Base-by-base conservation (phyloP, 2,329 filamentous ascomycete genomes). In the Colletotrichum chlorophyti region DNA sequence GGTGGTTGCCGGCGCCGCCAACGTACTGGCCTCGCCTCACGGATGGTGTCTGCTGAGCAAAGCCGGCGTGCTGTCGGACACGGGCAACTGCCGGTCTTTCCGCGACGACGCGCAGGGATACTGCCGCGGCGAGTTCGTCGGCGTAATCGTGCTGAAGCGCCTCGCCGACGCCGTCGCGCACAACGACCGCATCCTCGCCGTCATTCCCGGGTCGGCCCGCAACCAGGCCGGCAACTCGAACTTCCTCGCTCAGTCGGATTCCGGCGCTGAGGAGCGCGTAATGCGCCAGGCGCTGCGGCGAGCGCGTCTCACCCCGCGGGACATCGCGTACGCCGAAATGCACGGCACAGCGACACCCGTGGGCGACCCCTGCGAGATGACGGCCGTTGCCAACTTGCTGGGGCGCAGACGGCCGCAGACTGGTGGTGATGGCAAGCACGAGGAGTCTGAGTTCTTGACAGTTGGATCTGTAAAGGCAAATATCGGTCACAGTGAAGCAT, bases 251-350 rank as follows among this genome's bases (percentile, higher is more conserved):
- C 62, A 64, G 15, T 63, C 66, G 1, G 57, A 66, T 35, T 19
- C 53, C 1, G 27, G 15, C 1, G 64, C 66, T 1, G 63, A 67
- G 37, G 58, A 61, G 11, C 47, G 41, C 1, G 50, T 68, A 2
- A 86, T 85, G 69, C 80, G 81, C 64, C 79, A 79, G 51, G 76
- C 87, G 6, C 76, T 87, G 3, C 76, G 78, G 31, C 48, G 54
- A 1, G 47, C 53, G 61, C 68, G 38, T 14, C 49, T 5, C 48
- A 63, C 32, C 62, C 62, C 35, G 53, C 58, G 60, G 43, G 37
- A 70, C 6, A 65, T 63, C 3, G 45, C 47, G 1, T 76, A 74
- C 43, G 68, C 76, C 43, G 76, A 79, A 63, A 69, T 71, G 9
- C 79, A 83, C 53, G 79, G 78, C 1, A 81, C 80, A 0, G 79